These are phyloP conservation scores for Boletus semigastroideus DNA, from an alignment of 1,284 basidiomycete genomes.

Conservation along the genomic window DNA sequence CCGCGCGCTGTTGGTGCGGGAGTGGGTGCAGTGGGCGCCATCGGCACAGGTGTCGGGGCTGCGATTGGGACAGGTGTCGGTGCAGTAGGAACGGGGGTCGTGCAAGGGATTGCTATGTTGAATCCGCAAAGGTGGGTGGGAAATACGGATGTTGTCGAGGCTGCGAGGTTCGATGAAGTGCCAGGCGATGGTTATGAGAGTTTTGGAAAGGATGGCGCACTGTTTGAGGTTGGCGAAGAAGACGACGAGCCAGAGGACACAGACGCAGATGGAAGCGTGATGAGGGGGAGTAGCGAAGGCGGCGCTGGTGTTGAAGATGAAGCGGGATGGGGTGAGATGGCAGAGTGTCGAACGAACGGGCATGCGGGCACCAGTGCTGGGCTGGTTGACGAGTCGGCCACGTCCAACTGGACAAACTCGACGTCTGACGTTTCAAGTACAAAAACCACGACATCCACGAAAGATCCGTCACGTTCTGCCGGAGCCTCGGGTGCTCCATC, in stretches of 20 bases:
- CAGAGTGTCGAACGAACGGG: slow-evolving; percentile 3
- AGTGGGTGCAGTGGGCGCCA: slow-evolving; percentile 56
- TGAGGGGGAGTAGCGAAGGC: not conserved
- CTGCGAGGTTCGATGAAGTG: not conserved
- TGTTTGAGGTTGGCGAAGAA: slow-evolving; percentile 63
- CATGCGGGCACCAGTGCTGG: not conserved
- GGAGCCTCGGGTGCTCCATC: slow-evolving; percentile 1
- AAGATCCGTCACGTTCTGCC: not conserved
- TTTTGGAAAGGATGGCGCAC: slow-evolving; percentile 43
- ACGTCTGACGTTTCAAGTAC: not conserved
- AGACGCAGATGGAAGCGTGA: slow-evolving; percentile 4
- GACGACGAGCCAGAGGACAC: slow-evolving; percentile 44
- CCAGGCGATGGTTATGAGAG: slow-evolving; percentile 30
- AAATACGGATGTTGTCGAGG: slow-evolving; percentile 19
- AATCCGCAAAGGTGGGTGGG: slow-evolving; percentile 81
- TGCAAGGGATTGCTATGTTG: slow-evolving; percentile 82
- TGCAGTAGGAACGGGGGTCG: slow-evolving; percentile 73
- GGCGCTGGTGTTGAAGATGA: slow-evolving; percentile 22
- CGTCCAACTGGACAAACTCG: not conserved
- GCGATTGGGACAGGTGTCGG: slow-evolving; percentile 68
- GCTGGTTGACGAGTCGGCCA: not conserved
- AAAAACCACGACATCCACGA: slow-evolving; percentile 2
- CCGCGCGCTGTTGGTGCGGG: slow-evolving; percentile 79
- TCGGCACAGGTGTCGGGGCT: slow-evolving; percentile 51
- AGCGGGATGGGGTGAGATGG: slow-evolving; percentile 28